Percentiles rank a stretch among this genome's conserved stretches.
Conservation (phyloP, 805 yeast genomes). For the Pachysolen tannophilus region DNA sequence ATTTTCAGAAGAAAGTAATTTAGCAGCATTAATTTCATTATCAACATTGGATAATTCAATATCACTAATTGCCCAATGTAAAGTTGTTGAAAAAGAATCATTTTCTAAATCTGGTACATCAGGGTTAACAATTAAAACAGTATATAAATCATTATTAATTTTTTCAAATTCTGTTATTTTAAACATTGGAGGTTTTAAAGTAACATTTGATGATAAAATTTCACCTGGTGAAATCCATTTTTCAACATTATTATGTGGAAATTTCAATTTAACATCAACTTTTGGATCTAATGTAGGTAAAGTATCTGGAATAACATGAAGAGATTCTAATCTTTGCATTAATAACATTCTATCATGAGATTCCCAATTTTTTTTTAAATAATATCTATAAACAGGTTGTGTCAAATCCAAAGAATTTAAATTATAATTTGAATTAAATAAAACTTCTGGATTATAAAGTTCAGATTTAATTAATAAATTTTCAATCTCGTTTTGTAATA, state of each 20-base stretch:
- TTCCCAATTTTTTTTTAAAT: conserved; percentile 68
- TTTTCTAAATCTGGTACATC: conserved; percentile 73
- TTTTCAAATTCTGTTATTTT: conserved; percentile 65
- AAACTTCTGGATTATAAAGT: conserved; percentile 74
- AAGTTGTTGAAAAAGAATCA: conserved; percentile 62
- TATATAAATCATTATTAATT: conserved; percentile 48
- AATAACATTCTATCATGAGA: conserved; percentile 59
- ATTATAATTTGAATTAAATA: conserved; percentile 49
- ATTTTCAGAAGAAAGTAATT: conserved; percentile 26
- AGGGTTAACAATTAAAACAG: conserved; percentile 81
- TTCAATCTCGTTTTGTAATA: conserved; percentile 17
- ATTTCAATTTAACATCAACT: conserved; percentile 67
- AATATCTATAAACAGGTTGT: conserved; percentile 73
- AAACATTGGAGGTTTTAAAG: conserved; percentile 69
- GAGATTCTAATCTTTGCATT: conserved; percentile 88
- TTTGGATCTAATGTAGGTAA: conserved; percentile 80
- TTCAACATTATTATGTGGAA: conserved; percentile 60
- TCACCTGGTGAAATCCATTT: conserved; percentile 78
- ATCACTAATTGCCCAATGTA: conserved; percentile 74
- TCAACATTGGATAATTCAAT: conserved; percentile 51
- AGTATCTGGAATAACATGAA: conserved; percentile 87
- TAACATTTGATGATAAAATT: conserved; percentile 63
- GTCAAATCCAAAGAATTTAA: conserved; percentile 50
- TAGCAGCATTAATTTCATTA: conserved; percentile 42
- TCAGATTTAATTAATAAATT: conserved; percentile 53